Percentiles rank a stretch among this genome's conserved stretches.
These are phyloP conservation scores for Xylariaceae sp. DNA, from an alignment of 2,329 filamentous ascomycete species.

Conservation along the genomic window DNA sequence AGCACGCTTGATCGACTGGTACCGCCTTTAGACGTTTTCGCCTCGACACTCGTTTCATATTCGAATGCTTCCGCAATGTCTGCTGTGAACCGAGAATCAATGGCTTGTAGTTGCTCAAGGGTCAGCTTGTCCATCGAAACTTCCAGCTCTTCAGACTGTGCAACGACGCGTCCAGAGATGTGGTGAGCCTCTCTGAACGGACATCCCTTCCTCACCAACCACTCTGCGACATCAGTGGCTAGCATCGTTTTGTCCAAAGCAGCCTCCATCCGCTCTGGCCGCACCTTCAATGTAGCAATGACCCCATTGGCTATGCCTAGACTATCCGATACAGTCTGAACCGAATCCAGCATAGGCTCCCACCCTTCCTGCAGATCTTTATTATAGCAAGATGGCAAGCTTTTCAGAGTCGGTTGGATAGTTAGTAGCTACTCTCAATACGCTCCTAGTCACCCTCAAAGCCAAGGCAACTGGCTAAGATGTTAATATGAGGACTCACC, in stretches of 20 bases:
- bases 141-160: slow-evolving; percentile 70
- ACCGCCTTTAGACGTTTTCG: slow-evolving; percentile 73
- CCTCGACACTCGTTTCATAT: slow-evolving; percentile 84
- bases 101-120: slow-evolving; percentile 69
- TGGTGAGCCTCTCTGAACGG: slow-evolving; percentile 86
- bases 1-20: slow-evolving; percentile 71
- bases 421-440: slow-evolving; percentile 41
- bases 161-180: slow-evolving; percentile 77
- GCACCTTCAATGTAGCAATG: slow-evolving; percentile 72
- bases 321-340: slow-evolving; percentile 82
- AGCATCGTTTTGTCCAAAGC: slow-evolving; percentile 85
- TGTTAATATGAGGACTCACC: slow-evolving; percentile 42
- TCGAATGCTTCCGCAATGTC: slow-evolving; percentile 76
- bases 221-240: slow-evolving; percentile 73
- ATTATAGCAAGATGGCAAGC: slow-evolving; percentile 73
- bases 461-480: slow-evolving; percentile 30
- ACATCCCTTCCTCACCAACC: slow-evolving; percentile 71
- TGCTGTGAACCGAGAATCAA: slow-evolving; percentile 73
- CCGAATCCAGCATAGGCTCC: slow-evolving; percentile 81
- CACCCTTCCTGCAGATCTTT: slow-evolving; percentile 91
- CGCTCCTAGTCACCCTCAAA: slow-evolving; percentile 34
- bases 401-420: slow-evolving; percentile 54
- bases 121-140: slow-evolving; percentile 75
- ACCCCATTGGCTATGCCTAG: slow-evolving; percentile 84
- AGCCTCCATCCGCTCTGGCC: slow-evolving; percentile 78